Conservation (phyloP, 495 filamentous ascomycete genomes). For the Trichoderma reesei region DNA sequence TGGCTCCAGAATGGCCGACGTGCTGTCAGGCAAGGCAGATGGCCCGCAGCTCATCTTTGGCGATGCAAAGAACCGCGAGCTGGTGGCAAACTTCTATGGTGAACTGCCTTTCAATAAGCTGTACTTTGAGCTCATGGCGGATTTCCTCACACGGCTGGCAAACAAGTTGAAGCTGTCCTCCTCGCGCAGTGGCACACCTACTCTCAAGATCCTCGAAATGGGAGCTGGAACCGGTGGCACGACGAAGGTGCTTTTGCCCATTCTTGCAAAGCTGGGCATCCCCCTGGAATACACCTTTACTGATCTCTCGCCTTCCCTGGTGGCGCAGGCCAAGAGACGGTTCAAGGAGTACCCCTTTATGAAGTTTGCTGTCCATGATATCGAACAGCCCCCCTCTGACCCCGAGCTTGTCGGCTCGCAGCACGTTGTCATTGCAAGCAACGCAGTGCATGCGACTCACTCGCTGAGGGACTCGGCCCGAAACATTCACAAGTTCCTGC, state of each 20-base stretch:
- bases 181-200: conserved; percentile 11
- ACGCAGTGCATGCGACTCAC: conserved; percentile 41
- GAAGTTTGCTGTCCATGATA: conserved; percentile 35
- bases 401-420: conserved; percentile 17
- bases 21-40: conserved; percentile 31
- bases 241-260: conserved; percentile 16
- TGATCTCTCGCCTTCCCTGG: conserved; percentile 36
- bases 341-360: conserved; percentile 37
- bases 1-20: conserved; percentile 26
- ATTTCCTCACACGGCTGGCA: background rate
- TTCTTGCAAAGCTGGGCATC: conserved; percentile 23
- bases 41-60: conserved; percentile 36
- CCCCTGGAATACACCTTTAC: conserved; percentile 26
- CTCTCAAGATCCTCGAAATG: conserved; percentile 27
- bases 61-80: conserved; percentile 25
- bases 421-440: conserved; percentile 40
- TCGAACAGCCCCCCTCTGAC: conserved; percentile 18
- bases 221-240: conserved; percentile 33
- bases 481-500: conserved; percentile 27
- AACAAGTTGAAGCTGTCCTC: background rate
- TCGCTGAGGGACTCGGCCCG: conserved; percentile 21
- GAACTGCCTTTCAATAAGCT: conserved; percentile 12
- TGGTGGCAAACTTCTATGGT: conserved; percentile 31
- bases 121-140: background rate
- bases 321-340: conserved; percentile 14